Evolutionary conservation across 371 early-diverging fungal species (phyloP), one percentile per base, ranked within the genome.

Genomic region (Syncephalastrum sp.): DNA sequence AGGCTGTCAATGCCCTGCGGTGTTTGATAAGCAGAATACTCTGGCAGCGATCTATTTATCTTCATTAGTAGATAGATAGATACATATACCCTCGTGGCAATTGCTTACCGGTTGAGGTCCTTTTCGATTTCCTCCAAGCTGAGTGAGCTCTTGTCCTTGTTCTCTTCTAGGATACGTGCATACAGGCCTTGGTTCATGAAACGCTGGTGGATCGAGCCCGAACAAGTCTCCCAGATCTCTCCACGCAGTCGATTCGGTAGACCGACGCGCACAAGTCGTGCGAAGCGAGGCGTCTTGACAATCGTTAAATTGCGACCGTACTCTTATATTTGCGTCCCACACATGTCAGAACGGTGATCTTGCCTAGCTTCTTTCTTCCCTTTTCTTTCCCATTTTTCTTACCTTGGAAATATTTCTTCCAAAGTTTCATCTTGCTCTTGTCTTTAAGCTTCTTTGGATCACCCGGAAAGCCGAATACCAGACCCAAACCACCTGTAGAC

Each of bases 91-190:
- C 10, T 49, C 8, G 23, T 23, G 33, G 2, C 6, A 7, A n/a
- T 42, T 10, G 17, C 14, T 51, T 69, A 89, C 83, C 97, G 82
- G 59, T 93, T 95, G 54, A 98, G 67, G 64, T 98, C 99, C 75
- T 98, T 98, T 70, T 98, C 99, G 49, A 98, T 98, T 70, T 98
- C 99, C 54, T 97, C 99, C 1, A 86, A 83, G 4, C 91, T 88
- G 16, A 88, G 65, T 0, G 91, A 89, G 49, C 65, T 75, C 54
- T 85, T 82, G 2, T 86, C 81, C 42, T 82, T 81, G 23, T 88
- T 82, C 33, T 92, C 89, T 33, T 83, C 79, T 25, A 94, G 83
- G n/a, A 95, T 79, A 38, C 80, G 72, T 14, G 86, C 77, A 68
- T 95, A 97, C 21, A 90, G 73, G 4, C 95, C 96, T 38, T 83